These are phyloP conservation scores for Pachysandra terminalis DNA, from an alignment of 164 flowering plant species.

Conservation along the genomic window DNA sequence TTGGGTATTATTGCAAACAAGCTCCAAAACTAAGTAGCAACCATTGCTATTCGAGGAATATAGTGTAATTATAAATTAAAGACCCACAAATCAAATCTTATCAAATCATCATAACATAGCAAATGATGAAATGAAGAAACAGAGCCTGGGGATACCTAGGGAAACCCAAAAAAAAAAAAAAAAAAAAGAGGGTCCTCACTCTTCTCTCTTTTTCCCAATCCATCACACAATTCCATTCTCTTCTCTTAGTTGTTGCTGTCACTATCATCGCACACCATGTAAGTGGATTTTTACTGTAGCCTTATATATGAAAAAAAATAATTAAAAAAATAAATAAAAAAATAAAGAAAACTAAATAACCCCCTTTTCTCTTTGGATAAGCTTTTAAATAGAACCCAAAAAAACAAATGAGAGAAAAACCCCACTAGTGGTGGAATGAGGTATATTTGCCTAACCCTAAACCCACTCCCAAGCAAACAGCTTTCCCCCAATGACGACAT, in stretches of 20 bases:
- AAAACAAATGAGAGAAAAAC: not conserved
- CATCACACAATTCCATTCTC: too few relatives aligned
- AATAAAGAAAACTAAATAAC: not conserved
- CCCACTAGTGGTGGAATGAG: not conserved
- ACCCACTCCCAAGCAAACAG: constrained; percentile 5
- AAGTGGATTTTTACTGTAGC: constrained; percentile 23
- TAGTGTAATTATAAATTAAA: not conserved
- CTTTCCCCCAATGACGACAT: constrained; percentile 34
- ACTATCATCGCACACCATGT: not conserved
- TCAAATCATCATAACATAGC: not conserved
- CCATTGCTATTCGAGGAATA: not conserved
- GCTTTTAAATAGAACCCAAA: too few relatives aligned
- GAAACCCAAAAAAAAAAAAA: too few relatives aligned
- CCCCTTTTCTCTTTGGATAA: constrained; percentile 22
- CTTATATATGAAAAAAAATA: constrained; percentile 9
- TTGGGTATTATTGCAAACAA: too few relatives aligned
- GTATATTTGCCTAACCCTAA: not conserved
- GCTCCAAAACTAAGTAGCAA: too few relatives aligned
- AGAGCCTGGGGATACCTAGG: too few relatives aligned
- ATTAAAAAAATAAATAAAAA: too few relatives aligned
- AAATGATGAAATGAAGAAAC: constrained; percentile 2
- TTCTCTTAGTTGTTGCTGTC: constrained; percentile 15
- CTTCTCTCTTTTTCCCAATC: not conserved
- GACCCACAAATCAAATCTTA: not conserved
- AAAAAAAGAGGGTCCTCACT: constrained; percentile 2